Evolutionary conservation across 805 yeast species (phyloP), one percentile per base, ranked within the genome.

Genomic region (Wilhelminamyces savonicus): DNA sequence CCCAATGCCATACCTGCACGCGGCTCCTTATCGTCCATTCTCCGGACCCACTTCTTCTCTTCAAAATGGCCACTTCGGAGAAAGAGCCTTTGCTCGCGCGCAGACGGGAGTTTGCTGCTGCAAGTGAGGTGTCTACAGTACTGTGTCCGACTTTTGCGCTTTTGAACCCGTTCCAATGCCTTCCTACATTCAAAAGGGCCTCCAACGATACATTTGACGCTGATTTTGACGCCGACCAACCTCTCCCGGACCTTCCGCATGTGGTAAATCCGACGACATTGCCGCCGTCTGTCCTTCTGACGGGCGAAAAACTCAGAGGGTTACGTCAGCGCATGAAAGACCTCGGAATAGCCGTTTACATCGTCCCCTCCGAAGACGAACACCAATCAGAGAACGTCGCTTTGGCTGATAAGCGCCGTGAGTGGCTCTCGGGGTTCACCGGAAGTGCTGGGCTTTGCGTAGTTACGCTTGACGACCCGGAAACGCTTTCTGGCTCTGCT

Each of bases 401-500:
- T 3, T 31, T 37, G 28, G 40, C 48, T 3, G 48, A 43, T 19
- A 39, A 37, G 15, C 28, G 48, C 17, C 33, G 48, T 17, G 48
- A 41, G 30, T 43, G 21, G 20, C 12, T 43, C 14, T 22, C 35
- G n/a, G 48, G 48, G 2, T 43, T 43, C 24, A 43, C 43, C 6
- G 48, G 48, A 9, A 35, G 41, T 9, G 46, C 46, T 4, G 48
- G 48, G 4, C 29, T 43, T 12, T 36, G 43, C 23, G 41, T 43
- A 18, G 32, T 43, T 10, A 37, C 48, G 7, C 29, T 43, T 18
- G 19, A 17, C 19, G 59, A 60, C 31, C 67, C 57, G 29, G 69
- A 62, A 1, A 44, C 46, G 2, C 63, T 73, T 14, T 60, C 58
- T 8, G 85, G 86, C 1, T 72, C 75, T 27, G 94, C 95, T 10